Evolutionary conservation across 306 rosid genomes (phyloP).

Genomic region (Quercus glauca): DNA sequence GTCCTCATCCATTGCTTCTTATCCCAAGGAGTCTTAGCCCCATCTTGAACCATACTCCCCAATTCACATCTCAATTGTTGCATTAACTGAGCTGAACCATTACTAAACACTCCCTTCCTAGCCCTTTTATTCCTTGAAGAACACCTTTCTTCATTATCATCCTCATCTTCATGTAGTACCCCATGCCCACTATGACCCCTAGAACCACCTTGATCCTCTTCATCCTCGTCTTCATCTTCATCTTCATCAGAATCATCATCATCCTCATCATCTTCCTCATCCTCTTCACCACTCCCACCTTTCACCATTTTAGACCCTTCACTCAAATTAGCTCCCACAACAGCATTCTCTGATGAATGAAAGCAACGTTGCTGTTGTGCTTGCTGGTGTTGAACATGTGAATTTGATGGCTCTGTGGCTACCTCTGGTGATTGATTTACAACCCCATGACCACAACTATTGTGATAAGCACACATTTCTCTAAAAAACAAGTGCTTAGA

Average conservation of each 20-base stretch:
- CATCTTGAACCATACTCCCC: slow-evolving; percentile 56
- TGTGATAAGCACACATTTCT: slow-evolving; percentile 98
- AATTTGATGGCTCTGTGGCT: slow-evolving; percentile 36
- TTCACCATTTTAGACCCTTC: slow-evolving; percentile 44
- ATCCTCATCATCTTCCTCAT: slow-evolving; percentile 37
- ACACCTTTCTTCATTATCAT: slow-evolving; percentile 44
- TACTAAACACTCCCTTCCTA: slow-evolving; percentile 27
- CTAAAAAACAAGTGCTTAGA: slow-evolving; percentile 90
- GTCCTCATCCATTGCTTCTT: slow-evolving; percentile 72
- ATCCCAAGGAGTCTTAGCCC: slow-evolving; percentile 59
- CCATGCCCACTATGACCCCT: slow-evolving; percentile 41
- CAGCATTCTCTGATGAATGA: slow-evolving; percentile 47
- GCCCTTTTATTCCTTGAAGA: slow-evolving; percentile 28
- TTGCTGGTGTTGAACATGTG: slow-evolving; percentile 33
- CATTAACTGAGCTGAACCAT: slow-evolving; percentile 28
- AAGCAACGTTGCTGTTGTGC: slow-evolving; percentile 42
- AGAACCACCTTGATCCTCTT: slow-evolving; percentile 26
- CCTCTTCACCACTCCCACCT: slow-evolving; percentile 38
- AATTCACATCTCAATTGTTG: slow-evolving; percentile 51
- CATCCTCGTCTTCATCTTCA: slow-evolving; percentile 59
- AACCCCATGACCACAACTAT: slow-evolving; percentile 64
- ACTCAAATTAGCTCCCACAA: slow-evolving; percentile 18
- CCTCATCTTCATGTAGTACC: slow-evolving; percentile 42
- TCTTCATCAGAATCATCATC: slow-evolving; percentile 50
- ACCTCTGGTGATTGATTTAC: slow-evolving; percentile 43